A percentile compares a stretch with the other conserved stretches of the same genome.
Conservation (phyloP, 805 yeast genomes). For the Kuraishia ogatae region DNA sequence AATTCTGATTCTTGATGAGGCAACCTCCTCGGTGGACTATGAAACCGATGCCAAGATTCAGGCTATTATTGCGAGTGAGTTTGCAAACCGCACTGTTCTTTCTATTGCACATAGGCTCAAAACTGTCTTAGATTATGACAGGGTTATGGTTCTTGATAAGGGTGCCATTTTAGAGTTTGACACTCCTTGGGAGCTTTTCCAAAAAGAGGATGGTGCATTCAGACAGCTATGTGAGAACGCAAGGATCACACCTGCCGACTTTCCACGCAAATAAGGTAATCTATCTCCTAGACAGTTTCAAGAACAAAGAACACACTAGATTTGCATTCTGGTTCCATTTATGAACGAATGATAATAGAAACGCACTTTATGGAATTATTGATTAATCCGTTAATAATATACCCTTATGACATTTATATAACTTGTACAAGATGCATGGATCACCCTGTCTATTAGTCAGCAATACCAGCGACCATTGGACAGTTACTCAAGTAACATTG, state of each 20-base stretch:
- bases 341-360: too few species aligned
- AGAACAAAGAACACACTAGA: too few species aligned
- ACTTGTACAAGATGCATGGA: too few species aligned
- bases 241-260: slow-evolving; percentile 31
- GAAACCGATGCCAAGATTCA: slow-evolving; percentile 65
- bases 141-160: slow-evolving; percentile 47
- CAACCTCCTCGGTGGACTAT: slow-evolving; percentile 69
- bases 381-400: too few species aligned
- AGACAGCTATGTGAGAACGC: slow-evolving; percentile 43
- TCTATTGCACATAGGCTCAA: slow-evolving; percentile 68
- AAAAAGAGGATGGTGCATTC: slow-evolving; percentile 32
- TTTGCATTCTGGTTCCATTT: too few species aligned
- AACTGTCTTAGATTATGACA: slow-evolving; percentile 53
- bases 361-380: too few species aligned
- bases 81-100: slow-evolving; percentile 53
- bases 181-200: slow-evolving; percentile 38
- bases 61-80: slow-evolving; percentile 46
- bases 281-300: too few species aligned
- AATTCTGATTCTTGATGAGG: slow-evolving; percentile 64
- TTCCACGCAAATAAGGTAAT: slow-evolving; percentile 9
- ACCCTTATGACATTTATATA: too few species aligned
- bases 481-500: too few species aligned
- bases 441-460: too few species aligned
- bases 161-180: slow-evolving; percentile 51
- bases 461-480: too few species aligned